Base-by-base conservation (phyloP, 768 basidiomycete genomes). In the Mycena rosella region DNA sequence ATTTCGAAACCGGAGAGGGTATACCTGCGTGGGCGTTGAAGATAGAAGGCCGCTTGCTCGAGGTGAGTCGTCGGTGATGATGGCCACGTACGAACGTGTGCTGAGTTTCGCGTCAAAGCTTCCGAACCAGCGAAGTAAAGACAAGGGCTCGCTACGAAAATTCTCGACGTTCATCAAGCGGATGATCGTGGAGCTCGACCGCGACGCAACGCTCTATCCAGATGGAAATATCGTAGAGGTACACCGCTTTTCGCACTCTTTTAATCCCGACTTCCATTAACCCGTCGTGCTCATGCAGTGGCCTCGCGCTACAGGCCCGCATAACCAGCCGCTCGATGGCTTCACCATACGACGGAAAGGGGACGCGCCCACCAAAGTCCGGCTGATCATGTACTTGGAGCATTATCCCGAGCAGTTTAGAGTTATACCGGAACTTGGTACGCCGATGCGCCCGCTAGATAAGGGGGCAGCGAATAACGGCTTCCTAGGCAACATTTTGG, bases 181-280 rank as follows among this genome's bases (percentile, higher is more conserved):
- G 30, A 89, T 96, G 86, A 83, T 95, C 7, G 85, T 98, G 17
- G 96, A 98, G 72, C 81, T 97, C 36, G 96, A 97, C 72, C 87
- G 94, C 20, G 95, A 97, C 77, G 87, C 93, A 5, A 82, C 86
- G 6, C 77, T 93, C 49, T 96, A 93, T 75, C 87, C 93, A 1
- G 95, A 97, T 55, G 88, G 91, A 24, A 97, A 96, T 73, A 90
- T 96, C 18, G 89, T 97, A 38, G 96, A 98, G 88, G 96, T 96
- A 68, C n/a, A n/a, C n/a, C n/a, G n/a, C n/a, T 38, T 86, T 60
- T 49, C 27, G 3, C 49, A 40, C 15, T n/a, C 6, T 10, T 40
- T 15, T 15, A 40, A 34, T n/a, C 54, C 3, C 32, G 26, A 22
- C 29, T 42, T 7, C 62, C 36, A 44, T 45, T 60, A 30, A 32